Conservation (phyloP, 176 grass and related monocot genomes). For the Eragrostis curvula region DNA sequence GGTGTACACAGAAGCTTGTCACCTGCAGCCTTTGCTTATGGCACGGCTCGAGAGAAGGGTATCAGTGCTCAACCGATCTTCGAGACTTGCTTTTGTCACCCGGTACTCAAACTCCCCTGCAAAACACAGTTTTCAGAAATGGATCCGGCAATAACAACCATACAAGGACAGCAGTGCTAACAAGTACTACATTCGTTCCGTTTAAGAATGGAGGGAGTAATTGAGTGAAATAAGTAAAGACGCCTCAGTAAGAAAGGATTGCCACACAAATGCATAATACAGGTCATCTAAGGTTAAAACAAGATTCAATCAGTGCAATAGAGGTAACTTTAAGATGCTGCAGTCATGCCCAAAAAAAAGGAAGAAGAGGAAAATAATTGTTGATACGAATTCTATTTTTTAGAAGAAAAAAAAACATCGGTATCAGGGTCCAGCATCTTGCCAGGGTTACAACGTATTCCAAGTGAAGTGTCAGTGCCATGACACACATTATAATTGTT, state of each 20-base stretch:
- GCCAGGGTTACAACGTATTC: not conserved
- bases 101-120: slow-evolving; percentile 72
- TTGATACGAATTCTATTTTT: not conserved
- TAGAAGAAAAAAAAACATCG: not conserved
- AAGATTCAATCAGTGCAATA: not conserved
- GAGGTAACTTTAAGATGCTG: not conserved
- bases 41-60: slow-evolving; percentile 65
- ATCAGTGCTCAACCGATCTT: slow-evolving; percentile 76
- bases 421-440: not conserved
- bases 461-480: not conserved
- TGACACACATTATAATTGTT: not conserved
- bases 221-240: not conserved
- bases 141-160: not conserved
- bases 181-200: not conserved
- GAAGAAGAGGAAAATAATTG: not conserved
- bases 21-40: slow-evolving; percentile 81
- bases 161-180: not conserved
- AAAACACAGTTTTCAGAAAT: not conserved
- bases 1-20: slow-evolving; percentile 29
- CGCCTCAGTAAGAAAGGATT: not conserved
- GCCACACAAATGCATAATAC: not conserved
- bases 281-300: not conserved
- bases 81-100: slow-evolving; percentile 64
- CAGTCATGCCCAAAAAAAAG: not conserved
- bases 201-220: not conserved